These are phyloP conservation scores for Ustilago crameri DNA, from an alignment of 1,284 basidiomycete species.

Conservation along the genomic window DNA sequence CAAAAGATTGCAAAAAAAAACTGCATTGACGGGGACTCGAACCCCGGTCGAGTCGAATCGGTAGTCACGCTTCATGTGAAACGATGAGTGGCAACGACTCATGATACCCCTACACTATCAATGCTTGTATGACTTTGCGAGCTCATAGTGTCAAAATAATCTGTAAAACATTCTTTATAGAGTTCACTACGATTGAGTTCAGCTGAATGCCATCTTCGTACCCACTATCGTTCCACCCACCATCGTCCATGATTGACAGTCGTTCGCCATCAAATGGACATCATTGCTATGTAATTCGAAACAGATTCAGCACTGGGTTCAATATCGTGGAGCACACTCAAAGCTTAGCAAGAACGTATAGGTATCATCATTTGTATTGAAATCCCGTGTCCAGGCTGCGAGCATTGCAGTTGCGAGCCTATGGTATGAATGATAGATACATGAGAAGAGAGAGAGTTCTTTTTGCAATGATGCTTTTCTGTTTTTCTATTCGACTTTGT, in stretches of 20 bases:
- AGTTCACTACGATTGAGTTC: too few relatives aligned
- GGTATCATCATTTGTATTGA: too few relatives aligned
- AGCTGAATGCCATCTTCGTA: too few relatives aligned
- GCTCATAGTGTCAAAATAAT: background rate
- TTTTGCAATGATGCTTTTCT: background rate
- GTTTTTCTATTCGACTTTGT: constrained; percentile 4
- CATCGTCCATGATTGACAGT: too few relatives aligned
- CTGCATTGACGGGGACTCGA: constrained; percentile 59
- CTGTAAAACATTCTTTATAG: too few relatives aligned
- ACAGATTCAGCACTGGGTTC: background rate
- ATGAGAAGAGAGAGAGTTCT: constrained; percentile 3
- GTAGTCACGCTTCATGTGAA: constrained; percentile 13
- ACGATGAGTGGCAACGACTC: constrained; percentile 53
- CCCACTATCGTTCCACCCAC: too few relatives aligned
- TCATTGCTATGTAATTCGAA: too few relatives aligned
- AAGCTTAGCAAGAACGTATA: too few relatives aligned
- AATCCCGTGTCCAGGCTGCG: too few relatives aligned
- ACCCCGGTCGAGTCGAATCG: constrained; percentile 57
- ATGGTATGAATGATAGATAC: too few relatives aligned
- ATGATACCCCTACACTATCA: constrained; percentile 57
- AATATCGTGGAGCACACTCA: background rate
- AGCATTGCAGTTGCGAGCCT: too few relatives aligned
- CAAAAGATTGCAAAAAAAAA: constrained; percentile 17
- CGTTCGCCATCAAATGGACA: too few relatives aligned
- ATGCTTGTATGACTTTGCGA: constrained; percentile 15